Base-by-base conservation (phyloP, 257 asterid genomes). In the Orobanche coerulescens region DNA sequence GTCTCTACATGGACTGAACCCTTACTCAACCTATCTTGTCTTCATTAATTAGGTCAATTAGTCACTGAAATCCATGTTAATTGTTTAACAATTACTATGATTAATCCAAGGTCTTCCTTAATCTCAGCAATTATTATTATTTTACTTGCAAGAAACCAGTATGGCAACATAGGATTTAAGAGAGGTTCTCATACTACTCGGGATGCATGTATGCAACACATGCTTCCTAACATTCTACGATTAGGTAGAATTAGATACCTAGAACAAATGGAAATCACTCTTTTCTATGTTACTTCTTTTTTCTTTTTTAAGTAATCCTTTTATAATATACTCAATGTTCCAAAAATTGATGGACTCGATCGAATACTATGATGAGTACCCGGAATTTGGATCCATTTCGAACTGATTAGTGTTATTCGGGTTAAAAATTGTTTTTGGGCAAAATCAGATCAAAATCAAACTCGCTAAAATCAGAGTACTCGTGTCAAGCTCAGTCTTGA, bases 1-100 rank as follows among this genome's bases (percentile, higher is more conserved):
- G n/a, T n/a, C n/a, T n/a, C n/a, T n/a, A n/a, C 20, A 44, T 1
- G 20, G 8, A 5, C 18, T 15, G 40, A 23, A 42, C 2, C 52
- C 57, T 52, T 37, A 54, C 70, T 44, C 62, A 13, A 61, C 54
- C 16, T 59, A 39, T 52, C 53, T 37, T 46, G 37, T 49, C 60
- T 51, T 26, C 62, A 67, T 67, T 73, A 75, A 77, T 61, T 62
- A 40, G 14, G 23, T 69, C 65, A 49, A 71, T 58, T 34, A 23
- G 18, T 76, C 81, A 67, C 90, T 80, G 84, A 80, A 76, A 74
- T 73, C 82, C 76, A 76, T 69, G 74, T 44, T 40, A 15, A 15
- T 18, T n/a, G 42, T 74, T 69, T 71, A 49, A 49, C 64, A n/a
- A n/a, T n/a, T n/a, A 0, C 0, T 7, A 13, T 20, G 22, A 46